Conservation (phyloP, 805 yeast genomes). For the Allodekkera sacchari region DNA sequence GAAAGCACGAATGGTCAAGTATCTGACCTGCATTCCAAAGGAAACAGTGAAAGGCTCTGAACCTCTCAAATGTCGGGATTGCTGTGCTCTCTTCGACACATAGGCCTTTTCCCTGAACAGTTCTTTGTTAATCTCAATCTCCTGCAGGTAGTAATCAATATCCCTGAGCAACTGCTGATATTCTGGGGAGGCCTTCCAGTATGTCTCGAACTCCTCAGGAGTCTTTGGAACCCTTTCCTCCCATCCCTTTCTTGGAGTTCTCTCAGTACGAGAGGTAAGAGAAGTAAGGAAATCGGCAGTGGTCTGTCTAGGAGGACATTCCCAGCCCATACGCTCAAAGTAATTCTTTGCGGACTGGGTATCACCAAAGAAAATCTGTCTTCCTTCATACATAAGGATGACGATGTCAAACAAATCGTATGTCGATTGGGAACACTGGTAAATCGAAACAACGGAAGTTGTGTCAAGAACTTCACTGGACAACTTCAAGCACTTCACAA, state of each 20-base stretch:
- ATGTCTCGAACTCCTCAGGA: slow-evolving; percentile 29
- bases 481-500: slow-evolving; percentile 43
- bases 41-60: slow-evolving; percentile 45
- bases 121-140: slow-evolving; percentile 4
- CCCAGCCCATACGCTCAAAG: slow-evolving; percentile 30
- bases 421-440: slow-evolving; percentile 30
- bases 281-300: slow-evolving; percentile 36
- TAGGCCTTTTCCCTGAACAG: slow-evolving; percentile 19
- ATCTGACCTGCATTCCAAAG: slow-evolving; percentile 41
- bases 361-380: slow-evolving; percentile 29
- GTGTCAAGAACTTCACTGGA: slow-evolving; percentile 36
- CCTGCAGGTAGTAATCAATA: slow-evolving; percentile 24
- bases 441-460: slow-evolving; percentile 39
- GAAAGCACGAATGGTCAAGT: slow-evolving; percentile 36
- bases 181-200: slow-evolving; percentile 28
- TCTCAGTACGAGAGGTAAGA: slow-evolving; percentile 19
- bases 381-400: slow-evolving; percentile 29
- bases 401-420: slow-evolving; percentile 32
- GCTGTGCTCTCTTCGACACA: slow-evolving; percentile 43
- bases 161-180: slow-evolving; percentile 22
- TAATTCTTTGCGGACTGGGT: slow-evolving; percentile 25
- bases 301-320: slow-evolving; percentile 32
- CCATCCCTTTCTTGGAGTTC: slow-evolving; percentile 22
- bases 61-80: slow-evolving; percentile 37
- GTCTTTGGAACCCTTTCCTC: slow-evolving; percentile 30